These are phyloP conservation scores for Paecilomyces dactylethromorphus DNA, from an alignment of 2,329 filamentous ascomycete species.

Conservation along the genomic window DNA sequence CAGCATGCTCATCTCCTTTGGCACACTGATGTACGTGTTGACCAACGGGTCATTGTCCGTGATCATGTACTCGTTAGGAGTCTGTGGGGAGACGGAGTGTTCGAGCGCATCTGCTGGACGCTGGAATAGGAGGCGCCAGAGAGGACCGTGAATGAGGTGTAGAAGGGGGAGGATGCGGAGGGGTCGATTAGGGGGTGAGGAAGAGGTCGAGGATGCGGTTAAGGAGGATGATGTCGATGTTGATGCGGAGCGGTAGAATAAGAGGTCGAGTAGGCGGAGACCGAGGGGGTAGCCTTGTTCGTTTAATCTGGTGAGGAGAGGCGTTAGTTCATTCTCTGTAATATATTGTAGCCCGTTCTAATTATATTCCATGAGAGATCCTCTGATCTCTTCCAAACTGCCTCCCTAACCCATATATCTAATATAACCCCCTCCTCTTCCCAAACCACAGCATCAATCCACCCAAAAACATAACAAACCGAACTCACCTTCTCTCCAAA, in stretches of 20 bases:
- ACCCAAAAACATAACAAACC: not conserved
- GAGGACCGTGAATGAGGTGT: constrained; percentile 86
- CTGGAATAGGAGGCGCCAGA: constrained; percentile 89
- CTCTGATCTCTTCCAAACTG: not conserved
- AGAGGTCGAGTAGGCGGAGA: constrained; percentile 87
- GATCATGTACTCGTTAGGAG: constrained; percentile 97
- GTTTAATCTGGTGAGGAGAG: constrained; percentile 60
- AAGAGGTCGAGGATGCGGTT: constrained; percentile 70
- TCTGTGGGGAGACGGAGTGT: constrained; percentile 72
- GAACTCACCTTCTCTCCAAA: constrained; percentile 72
- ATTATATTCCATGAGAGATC: not conserved
- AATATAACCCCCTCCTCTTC: not conserved
- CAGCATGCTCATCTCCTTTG: constrained; percentile 90
- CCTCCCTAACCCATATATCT: not conserved
- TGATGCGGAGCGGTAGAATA: constrained; percentile 77
- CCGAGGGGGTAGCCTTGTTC: constrained; percentile 89
- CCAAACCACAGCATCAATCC: not conserved
- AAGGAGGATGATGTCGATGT: constrained; percentile 77
- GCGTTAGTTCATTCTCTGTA: not conserved
- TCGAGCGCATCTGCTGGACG: constrained; percentile 89
- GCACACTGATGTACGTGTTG: constrained; percentile 87
- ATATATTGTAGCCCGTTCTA: not conserved
- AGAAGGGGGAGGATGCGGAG: constrained; percentile 85
- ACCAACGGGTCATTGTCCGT: constrained; percentile 96
- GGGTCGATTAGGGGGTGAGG: constrained; percentile 65